These are phyloP conservation scores for Trichoderma sp. DNA, from an alignment of 2,329 filamentous ascomycete species.

Conservation along the genomic window DNA sequence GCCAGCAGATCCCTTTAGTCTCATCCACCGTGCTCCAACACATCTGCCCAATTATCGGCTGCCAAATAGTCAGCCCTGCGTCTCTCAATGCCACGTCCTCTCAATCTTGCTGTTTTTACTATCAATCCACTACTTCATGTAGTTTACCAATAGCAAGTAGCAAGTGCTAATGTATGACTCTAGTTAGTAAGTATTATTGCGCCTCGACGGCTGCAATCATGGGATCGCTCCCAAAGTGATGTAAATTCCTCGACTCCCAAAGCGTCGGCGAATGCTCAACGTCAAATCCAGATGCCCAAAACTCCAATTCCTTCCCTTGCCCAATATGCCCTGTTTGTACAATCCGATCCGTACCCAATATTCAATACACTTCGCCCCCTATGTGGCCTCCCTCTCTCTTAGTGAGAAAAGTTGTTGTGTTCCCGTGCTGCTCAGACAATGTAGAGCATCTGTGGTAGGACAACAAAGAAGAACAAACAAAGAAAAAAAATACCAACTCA, in stretches of 20 bases:
- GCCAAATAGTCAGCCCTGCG: conserved; percentile 16
- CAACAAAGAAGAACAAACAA: neutral
- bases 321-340: conserved; percentile 4
- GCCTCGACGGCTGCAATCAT: neutral
- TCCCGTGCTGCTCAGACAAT: neutral
- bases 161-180: neutral
- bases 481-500: neutral
- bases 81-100: neutral
- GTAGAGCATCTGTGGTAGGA: neutral
- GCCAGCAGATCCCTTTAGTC: conserved; percentile 23
- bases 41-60: conserved; percentile 15
- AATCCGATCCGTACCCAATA: neutral
- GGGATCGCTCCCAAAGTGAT: conserved; percentile 16
- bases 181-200: neutral
- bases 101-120: neutral
- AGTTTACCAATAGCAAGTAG: neutral
- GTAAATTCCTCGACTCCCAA: conserved; percentile 8
- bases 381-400: neutral
- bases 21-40: conserved; percentile 4
- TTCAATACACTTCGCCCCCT: neutral
- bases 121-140: neutral
- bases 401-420: neutral
- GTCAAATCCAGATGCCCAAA: neutral
- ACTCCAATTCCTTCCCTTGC: neutral
- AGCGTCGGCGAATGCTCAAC: neutral